Evolutionary conservation across 345 rosid genomes (phyloP), one percentile per base, ranked within the genome.

Genomic region (Erysimum cheiranthoides): DNA sequence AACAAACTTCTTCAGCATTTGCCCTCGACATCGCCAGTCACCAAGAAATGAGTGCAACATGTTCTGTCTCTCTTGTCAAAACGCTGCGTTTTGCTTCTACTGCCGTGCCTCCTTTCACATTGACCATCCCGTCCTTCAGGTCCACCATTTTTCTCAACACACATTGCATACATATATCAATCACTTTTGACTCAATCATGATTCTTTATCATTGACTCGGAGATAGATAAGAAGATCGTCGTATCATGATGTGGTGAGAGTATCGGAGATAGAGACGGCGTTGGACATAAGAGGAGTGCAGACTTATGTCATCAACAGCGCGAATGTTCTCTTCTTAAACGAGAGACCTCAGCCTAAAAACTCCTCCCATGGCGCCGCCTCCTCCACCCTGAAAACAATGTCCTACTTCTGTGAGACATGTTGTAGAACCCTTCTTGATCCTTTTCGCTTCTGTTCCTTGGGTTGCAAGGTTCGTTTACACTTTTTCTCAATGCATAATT

Each of bases 251-350:
- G 98, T 91, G 32, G 98, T 93, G 68, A 86, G 98, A 71, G 91
- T 87, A 6, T 54, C 89, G 12, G 98, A 93, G 85, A 89, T 93
- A 66, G 92, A 91, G 62, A 87, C 82, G 49, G 83, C 75, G 11
- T 40, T 93, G 81, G 93, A 93, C 84, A 85, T 91, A 69, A 83
- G 86, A 61, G 98, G 88, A 69, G 89, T 93, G 2, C 98, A 93
- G 61, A 93, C 98, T 3, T 93, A 93, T 78, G 96, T 93, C 36
- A 92, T 92, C 73, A 92, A 93, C 81, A 90, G 91, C 59, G 98
- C 96, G 12, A 82, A 91, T 36, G 97, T 93, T 35, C 58, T 91
- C 67, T 93, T 93, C 78, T 82, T 93, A 58, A 93, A 91, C 52
- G 90, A 93, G 82, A 86, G 98, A 81, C 97, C 96, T 66, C 81